These are phyloP conservation scores for Torulaspora microellipsoides DNA, from an alignment of 805 yeast genomes.

Conservation along the genomic window DNA sequence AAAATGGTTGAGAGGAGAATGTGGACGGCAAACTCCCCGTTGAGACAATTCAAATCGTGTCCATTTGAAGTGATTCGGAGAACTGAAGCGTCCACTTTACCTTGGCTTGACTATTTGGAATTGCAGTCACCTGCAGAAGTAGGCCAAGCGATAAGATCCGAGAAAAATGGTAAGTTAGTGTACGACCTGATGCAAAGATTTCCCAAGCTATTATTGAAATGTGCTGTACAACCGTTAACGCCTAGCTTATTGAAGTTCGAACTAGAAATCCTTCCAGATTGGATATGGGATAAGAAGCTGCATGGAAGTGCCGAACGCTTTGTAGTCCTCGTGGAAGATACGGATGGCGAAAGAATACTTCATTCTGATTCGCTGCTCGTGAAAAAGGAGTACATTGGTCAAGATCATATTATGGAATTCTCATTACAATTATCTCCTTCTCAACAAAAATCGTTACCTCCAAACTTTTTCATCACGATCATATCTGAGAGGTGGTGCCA, in stretches of 20 bases:
- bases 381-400: slow-evolving; percentile 43
- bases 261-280: slow-evolving; percentile 62
- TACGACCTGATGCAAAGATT: slow-evolving; percentile 61
- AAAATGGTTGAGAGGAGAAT: slow-evolving; percentile 75
- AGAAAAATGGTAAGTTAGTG: slow-evolving; percentile 56
- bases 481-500: slow-evolving; percentile 85
- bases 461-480: slow-evolving; percentile 67
- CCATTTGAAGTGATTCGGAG: slow-evolving; percentile 66
- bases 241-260: slow-evolving; percentile 61
- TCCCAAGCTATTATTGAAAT: slow-evolving; percentile 60
- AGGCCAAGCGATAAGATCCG: slow-evolving; percentile 74
- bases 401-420: slow-evolving; percentile 58
- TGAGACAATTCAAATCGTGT: slow-evolving; percentile 73
- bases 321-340: slow-evolving; percentile 70
- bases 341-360: slow-evolving; percentile 74
- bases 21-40: slow-evolving; percentile 84
- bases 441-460: slow-evolving; percentile 43
- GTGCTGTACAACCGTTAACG: slow-evolving; percentile 73
- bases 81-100: slow-evolving; percentile 75
- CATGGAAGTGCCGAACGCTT: slow-evolving; percentile 69
- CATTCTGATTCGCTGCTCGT: slow-evolving; percentile 53
- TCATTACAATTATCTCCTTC: slow-evolving; percentile 41
- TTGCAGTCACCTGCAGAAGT: slow-evolving; percentile 67
- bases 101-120: slow-evolving; percentile 72
- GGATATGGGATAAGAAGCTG: slow-evolving; percentile 67